A percentile compares a stretch with the other conserved stretches of the same genome.
These are phyloP conservation scores for Arachnopeziza araneosa DNA, from an alignment of 2,329 filamentous ascomycete genomes.

Conservation along the genomic window DNA sequence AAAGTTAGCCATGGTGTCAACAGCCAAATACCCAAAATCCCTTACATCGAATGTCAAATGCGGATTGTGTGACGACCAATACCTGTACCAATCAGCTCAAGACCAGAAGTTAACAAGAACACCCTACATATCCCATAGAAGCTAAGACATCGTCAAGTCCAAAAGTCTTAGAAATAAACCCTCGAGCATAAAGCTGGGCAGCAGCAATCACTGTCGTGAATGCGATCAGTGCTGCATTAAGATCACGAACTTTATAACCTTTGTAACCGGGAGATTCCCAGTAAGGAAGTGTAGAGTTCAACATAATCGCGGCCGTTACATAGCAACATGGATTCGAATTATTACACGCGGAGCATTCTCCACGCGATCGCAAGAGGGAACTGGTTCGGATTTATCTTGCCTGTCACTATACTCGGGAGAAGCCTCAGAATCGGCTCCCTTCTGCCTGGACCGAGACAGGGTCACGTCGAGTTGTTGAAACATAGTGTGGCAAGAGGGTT, in stretches of 20 bases:
- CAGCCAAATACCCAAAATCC: background rate
- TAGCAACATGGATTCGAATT: background rate
- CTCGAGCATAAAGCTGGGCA: constrained; percentile 26
- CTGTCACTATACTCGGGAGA: no score
- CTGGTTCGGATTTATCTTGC: no score
- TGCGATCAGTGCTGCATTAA: constrained; percentile 25
- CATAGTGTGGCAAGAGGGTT: no score
- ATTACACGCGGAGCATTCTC: background rate
- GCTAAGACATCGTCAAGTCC: constrained; percentile 30
- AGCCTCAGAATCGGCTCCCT: no score
- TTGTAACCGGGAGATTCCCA: constrained; percentile 3
- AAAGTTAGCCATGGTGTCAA: background rate
- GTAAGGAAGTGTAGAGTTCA: background rate
- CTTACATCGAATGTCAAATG: constrained; percentile 21
- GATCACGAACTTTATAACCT: constrained; percentile 3
- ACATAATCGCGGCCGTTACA: background rate
- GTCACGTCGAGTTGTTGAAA: no score
- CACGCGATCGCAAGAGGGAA: background rate
- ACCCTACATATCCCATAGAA: constrained; percentile 23
- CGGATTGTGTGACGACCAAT: constrained; percentile 14
- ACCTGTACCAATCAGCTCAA: constrained; percentile 11
- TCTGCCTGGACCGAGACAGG: no score
- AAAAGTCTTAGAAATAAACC: constrained; percentile 27
- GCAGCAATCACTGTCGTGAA: constrained; percentile 27
- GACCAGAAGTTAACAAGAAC: background rate